Evolutionary conservation across 2,329 filamentous ascomycete species (phyloP).

Genomic region (Emmonsiellopsis sp.): DNA sequence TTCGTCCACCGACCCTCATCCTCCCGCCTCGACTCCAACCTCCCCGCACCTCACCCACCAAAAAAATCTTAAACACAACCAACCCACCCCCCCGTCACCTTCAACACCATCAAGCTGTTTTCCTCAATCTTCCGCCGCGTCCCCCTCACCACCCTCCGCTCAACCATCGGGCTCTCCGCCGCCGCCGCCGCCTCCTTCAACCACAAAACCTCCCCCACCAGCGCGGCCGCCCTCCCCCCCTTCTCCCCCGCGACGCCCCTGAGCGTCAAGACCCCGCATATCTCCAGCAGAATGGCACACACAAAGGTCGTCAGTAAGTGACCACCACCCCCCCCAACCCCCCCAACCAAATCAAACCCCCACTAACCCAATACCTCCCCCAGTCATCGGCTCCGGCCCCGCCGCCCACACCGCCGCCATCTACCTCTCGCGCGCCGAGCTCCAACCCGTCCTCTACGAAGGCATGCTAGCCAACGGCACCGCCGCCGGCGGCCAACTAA

Average conservation of each 20-base stretch:
- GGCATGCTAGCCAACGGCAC: constrained; percentile 97
- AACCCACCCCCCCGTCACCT: neutral
- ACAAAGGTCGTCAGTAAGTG: constrained; percentile 79
- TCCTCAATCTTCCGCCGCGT: constrained; percentile 67
- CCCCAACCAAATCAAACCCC: neutral
- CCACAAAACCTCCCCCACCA: constrained; percentile 42
- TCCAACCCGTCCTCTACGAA: constrained; percentile 93
- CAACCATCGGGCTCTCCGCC: constrained; percentile 62
- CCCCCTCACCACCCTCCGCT: constrained; percentile 54
- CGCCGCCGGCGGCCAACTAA: constrained; percentile 90
- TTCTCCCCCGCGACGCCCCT: constrained; percentile 27
- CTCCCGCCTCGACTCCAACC: too few relatives aligned
- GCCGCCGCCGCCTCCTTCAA: constrained; percentile 61
- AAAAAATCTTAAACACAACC: too few relatives aligned
- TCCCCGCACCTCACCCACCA: too few relatives aligned
- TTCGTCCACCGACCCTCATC: too few relatives aligned
- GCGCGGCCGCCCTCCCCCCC: constrained; percentile 21
- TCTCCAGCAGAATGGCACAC: constrained; percentile 62
- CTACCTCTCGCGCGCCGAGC: constrained; percentile 87
- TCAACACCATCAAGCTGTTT: constrained; percentile 73
- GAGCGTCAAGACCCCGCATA: constrained; percentile 28
- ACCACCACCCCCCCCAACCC: constrained; percentile 6
- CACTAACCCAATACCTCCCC: constrained; percentile 15
- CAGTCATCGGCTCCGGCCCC: constrained; percentile 84
- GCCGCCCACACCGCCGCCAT: constrained; percentile 95